Base-by-base conservation (phyloP, 139 green algal genomes). In the Limnomonas spitsbergensis region DNA sequence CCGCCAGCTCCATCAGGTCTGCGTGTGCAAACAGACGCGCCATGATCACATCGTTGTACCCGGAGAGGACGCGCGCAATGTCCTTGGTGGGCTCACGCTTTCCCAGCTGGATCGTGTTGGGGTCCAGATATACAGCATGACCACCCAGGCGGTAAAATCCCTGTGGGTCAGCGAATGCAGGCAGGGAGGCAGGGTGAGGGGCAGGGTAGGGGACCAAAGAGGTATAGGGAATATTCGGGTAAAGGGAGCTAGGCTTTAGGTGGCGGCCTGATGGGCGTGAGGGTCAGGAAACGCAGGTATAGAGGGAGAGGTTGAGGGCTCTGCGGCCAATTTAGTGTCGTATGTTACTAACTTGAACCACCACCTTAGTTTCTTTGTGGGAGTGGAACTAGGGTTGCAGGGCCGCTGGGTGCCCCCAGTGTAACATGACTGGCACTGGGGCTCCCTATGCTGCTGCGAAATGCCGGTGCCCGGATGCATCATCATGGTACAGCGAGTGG, bases 31-130 rank as follows among this genome's bases (percentile, higher is more conserved):
- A 98, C n/a, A 99, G 86, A 32, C 96, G 89, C 0, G 96, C 96
- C 96, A 99, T 99, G 81, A 99, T 97, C 69, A 98, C 73, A 32
- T 70, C 94, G 81, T 99, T 99, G 87, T 98, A 98, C 24, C 94
- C 88, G 42, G 76, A 86, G 14, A 98, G 82, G 31, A 98, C 95
- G 31, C 95, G 87, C 2, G 93, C 91, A 74, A 98, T 97, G 90
- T 98, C 96, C 80, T 94, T 96, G 35, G 92, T 97, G 4, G 90
- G 92, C 79, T 99, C 96, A 1, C 96, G 89, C 87, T 98, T 98
- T 68, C 96, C 96, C 6, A 99, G 88, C 77, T 97, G 87, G 79
- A 99, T 99, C 73, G 89, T 83, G 72, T 79, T 79, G 54, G 72
- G 71, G 56, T 83, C 71, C 39, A 83, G 56, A 71, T 79, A 83